These are phyloP conservation scores for Euphorbia corollata DNA, from an alignment of 441 rosid species.

Conservation along the genomic window DNA sequence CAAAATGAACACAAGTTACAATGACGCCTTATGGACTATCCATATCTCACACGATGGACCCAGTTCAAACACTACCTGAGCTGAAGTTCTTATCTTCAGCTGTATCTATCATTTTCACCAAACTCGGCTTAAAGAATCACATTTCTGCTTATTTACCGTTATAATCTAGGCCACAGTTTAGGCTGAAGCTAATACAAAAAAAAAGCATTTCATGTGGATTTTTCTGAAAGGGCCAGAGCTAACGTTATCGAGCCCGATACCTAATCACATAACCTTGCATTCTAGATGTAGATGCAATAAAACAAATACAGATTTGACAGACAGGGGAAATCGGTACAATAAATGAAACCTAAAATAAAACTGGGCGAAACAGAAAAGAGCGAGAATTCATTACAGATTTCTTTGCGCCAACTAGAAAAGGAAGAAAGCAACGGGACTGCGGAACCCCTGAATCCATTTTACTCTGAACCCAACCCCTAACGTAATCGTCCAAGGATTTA, in stretches of 20 bases:
- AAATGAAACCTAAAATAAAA: neutral
- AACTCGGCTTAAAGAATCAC: neutral
- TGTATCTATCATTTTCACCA: neutral
- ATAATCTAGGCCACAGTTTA: neutral
- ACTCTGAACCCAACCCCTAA: constrained; percentile 34
- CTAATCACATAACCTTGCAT: neutral
- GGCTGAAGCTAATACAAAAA: neutral
- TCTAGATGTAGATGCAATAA: neutral
- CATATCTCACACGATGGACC: neutral
- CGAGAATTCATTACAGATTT: constrained; percentile 13
- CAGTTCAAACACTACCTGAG: neutral
- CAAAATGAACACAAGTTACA: neutral
- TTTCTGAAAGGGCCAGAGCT: neutral
- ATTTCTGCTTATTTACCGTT: neutral
- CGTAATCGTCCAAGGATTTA: constrained; percentile 39
- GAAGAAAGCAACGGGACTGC: constrained; percentile 24
- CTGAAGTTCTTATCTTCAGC: neutral
- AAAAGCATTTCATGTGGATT: neutral
- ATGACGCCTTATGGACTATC: neutral
- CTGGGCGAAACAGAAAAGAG: neutral
- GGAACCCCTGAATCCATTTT: constrained; percentile 20
- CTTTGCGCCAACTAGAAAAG: constrained; percentile 23
- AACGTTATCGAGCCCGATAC: neutral
- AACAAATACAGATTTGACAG: neutral
- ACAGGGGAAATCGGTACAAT: neutral